These are phyloP conservation scores for Neurospora discreta DNA, from an alignment of 495 filamentous ascomycete species.

Conservation along the genomic window DNA sequence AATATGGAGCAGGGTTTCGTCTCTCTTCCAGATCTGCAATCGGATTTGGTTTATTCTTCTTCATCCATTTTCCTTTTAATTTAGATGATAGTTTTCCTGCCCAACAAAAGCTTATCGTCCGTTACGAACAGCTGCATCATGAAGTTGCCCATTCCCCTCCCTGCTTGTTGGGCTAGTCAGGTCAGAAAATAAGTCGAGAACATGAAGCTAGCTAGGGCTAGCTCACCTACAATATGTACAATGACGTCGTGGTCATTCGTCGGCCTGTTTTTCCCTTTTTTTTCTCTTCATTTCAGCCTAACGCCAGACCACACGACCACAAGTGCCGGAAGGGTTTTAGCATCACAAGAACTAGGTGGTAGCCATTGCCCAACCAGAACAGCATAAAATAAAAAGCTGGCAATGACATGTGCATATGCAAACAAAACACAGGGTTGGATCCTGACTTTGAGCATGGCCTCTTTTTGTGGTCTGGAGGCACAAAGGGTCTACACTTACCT, in stretches of 20 bases:
- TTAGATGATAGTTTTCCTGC: no score
- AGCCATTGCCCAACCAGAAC: background rate
- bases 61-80: no score
- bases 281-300: background rate
- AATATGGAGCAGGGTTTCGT: no score
- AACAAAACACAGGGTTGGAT: background rate
- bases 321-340: background rate
- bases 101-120: no score
- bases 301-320: background rate
- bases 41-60: no score
- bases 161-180: background rate
- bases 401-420: no score
- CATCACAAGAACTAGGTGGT: background rate
- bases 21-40: background rate
- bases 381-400: no score
- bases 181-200: background rate
- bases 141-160: no score
- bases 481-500: background rate
- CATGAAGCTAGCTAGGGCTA: background rate
- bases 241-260: background rate
- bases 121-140: no score
- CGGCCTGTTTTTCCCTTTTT: background rate
- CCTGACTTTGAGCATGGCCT: background rate
- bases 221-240: background rate
- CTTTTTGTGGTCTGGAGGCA: background rate